Conservation (phyloP, 2,329 filamentous ascomycete species). For the Rhynchosporium secalis region DNA sequence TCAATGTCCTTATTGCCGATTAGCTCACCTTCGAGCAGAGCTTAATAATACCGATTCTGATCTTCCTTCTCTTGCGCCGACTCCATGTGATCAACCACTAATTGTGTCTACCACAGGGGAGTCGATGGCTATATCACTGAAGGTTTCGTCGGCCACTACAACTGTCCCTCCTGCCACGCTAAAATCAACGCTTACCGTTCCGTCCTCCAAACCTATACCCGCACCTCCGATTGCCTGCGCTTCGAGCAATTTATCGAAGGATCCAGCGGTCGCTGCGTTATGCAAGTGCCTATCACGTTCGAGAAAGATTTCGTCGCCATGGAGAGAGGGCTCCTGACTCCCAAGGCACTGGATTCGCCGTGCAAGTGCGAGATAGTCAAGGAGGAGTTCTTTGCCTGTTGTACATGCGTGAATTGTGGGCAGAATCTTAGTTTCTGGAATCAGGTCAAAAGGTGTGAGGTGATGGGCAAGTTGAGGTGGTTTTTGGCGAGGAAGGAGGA, state of each 20-base stretch:
- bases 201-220: conserved; percentile 1
- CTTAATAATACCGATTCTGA: background rate
- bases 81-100: background rate
- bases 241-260: conserved; percentile 16
- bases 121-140: conserved; percentile 15
- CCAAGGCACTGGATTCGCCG: background rate
- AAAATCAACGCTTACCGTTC: conserved; percentile 16
- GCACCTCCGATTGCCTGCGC: conserved; percentile 11
- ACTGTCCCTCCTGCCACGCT: conserved; percentile 5
- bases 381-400: conserved; percentile 17
- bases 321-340: conserved; percentile 4
- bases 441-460: conserved; percentile 13
- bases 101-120: background rate
- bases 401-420: conserved; percentile 8
- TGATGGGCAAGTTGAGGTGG: conserved; percentile 13
- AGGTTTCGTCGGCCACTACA: conserved; percentile 12
- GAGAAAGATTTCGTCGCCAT: conserved; percentile 11
- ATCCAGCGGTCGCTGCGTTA: conserved; percentile 11
- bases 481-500: conserved; percentile 12
- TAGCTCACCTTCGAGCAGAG: background rate
- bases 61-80: background rate
- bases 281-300: conserved; percentile 13
- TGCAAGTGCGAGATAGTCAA: conserved; percentile 9
- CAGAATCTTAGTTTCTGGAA: conserved; percentile 9
- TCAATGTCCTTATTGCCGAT: background rate